Percentiles rank a stretch among this genome's conserved stretches.
Evolutionary conservation across 106 monocot species (phyloP).

Genomic region (Dendrobium officinale): DNA sequence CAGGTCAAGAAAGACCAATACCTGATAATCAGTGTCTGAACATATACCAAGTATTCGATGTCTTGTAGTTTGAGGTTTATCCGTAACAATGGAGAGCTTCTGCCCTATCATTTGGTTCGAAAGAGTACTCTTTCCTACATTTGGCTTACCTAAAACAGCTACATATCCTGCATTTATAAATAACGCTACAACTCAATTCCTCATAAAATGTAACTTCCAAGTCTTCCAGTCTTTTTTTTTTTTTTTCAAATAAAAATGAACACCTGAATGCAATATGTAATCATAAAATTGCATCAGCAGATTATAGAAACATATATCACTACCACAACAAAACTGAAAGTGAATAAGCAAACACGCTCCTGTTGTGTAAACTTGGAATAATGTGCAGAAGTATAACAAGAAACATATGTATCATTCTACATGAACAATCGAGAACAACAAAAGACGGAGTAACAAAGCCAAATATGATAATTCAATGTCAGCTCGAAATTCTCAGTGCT

Average conservation of each 20-base stretch:
- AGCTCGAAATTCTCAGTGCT: not conserved
- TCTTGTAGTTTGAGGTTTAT: constrained; percentile 95
- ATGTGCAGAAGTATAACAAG: not conserved
- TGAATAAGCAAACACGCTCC: not conserved
- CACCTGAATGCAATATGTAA: not conserved
- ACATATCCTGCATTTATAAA: constrained; percentile 71
- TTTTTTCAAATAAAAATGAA: not conserved
- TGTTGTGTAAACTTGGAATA: not conserved
- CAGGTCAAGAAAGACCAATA: constrained; percentile 26
- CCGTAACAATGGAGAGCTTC: constrained; percentile 96
- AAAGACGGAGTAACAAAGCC: not conserved
- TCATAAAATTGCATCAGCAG: not conserved
- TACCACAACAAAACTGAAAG: not conserved
- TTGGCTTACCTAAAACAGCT: constrained; percentile 89
- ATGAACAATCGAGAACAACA: not conserved
- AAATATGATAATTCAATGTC: not conserved
- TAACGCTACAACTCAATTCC: not conserved
- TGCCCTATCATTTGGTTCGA: constrained; percentile 98
- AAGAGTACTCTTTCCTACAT: constrained; percentile 99
- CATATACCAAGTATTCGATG: constrained; percentile 98
- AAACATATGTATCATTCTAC: not conserved
- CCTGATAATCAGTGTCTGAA: constrained; percentile 88
- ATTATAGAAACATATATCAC: not conserved
- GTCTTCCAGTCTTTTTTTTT: no score
- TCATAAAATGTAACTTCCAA: not conserved